These are phyloP conservation scores for Solanum megistacrolobum DNA, from an alignment of 257 asterid genomes.

Conservation along the genomic window DNA sequence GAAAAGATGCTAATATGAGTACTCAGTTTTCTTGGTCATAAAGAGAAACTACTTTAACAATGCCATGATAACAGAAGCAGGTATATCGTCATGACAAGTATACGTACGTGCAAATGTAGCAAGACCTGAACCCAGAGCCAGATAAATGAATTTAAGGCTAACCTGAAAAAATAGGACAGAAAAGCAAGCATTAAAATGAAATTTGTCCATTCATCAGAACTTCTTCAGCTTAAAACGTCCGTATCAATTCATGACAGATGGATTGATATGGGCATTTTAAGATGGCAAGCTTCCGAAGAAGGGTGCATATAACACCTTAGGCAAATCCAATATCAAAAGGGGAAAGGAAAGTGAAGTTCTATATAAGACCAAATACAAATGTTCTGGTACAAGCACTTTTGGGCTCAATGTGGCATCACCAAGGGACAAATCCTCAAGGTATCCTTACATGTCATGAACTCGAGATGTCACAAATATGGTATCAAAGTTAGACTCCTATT, in stretches of 20 bases:
- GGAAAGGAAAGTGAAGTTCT: not conserved
- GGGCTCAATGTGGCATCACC: not conserved
- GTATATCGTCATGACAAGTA: not conserved
- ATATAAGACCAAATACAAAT: not conserved
- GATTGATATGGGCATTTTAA: not conserved
- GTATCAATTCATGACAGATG: not conserved
- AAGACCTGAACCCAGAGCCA: conserved; percentile 59
- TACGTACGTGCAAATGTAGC: conserved; percentile 63
- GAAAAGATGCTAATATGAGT: not conserved
- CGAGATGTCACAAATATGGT: not conserved
- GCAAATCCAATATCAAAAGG: not conserved
- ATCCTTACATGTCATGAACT: not conserved
- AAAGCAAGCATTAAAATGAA: not conserved
- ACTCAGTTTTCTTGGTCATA: not conserved
- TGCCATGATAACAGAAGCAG: not conserved
- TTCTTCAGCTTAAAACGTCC: not conserved
- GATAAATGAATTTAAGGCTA: conserved; percentile 48
- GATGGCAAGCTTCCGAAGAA: not conserved
- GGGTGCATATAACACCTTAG: not conserved
- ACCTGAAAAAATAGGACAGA: conserved; percentile 20
- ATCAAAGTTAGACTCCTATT: not conserved
- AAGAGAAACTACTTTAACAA: not conserved
- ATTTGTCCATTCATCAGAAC: not conserved
- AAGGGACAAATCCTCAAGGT: not conserved
- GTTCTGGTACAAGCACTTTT: not conserved